Base-by-base conservation (phyloP, 352 stramenopile genomes). In the Pythium sukuiense region DNA sequence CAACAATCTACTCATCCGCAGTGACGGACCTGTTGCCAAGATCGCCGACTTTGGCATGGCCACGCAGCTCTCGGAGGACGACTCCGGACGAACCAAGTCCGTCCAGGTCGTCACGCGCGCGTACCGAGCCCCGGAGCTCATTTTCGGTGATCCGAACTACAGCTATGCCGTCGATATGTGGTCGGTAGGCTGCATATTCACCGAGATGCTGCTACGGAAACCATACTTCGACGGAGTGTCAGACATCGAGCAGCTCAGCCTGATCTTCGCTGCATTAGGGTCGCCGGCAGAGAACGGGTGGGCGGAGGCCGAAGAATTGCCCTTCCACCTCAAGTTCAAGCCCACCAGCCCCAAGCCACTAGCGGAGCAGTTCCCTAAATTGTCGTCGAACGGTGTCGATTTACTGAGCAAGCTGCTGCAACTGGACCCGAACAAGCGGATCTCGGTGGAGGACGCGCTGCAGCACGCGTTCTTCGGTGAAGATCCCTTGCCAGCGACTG, bases 11-110 rank as follows among this genome's bases (percentile, higher is more conserved):
- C 65, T 95, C 57, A 67, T 93, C 45, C 81, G 74, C 12, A 71
- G 73, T 43, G 60, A 70, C 41, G 72, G 76, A 32, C 55, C 69
- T 13, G 65, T 73, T 12, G 81, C 78, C 50, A 95, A 92, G 73
- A 83, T 93, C 63, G 82, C 81, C n/a, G 86, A 94, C 65, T 92
- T 94, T 68, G 86, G 86, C 37, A 90, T 94, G 84, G 86, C 86
- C 0, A 85, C 78, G 9, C 50, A 77, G 12, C 27, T 81, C 5
- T 57, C 59, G 12, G 29, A 20, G 24, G 30, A 59, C 2, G 33
- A 77, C 33, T 65, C 43, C 6, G 45, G 59, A 1, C 49, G 59
- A 14, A 83, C 84, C 61, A 69, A 75, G 61, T 90, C 81, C 26
- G 73, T 94, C 49, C 81, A 92, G 61, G 84, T 94, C 29, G 77